phyloP scores from a whole-genome alignment of 371 early-diverging fungal genomes.

The Mucor sp. region DNA sequence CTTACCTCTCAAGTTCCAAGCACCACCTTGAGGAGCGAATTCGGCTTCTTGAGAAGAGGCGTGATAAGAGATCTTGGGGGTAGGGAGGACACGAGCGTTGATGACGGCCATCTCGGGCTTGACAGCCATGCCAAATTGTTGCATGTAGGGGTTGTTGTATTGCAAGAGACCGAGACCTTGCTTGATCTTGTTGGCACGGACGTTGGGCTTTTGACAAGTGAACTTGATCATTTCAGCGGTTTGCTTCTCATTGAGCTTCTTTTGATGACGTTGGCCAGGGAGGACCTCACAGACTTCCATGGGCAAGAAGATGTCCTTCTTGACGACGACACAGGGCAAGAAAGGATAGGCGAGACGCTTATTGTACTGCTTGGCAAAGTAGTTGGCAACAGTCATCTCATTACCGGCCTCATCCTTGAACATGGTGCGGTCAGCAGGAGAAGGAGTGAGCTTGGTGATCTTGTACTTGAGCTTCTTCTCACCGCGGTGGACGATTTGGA shows the following conservation, averaged over 20 bases:
- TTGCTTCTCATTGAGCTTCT: conserved; percentile 84
- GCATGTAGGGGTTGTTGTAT: conserved; percentile 62
- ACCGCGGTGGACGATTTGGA: conserved; percentile 78
- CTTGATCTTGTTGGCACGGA: conserved; percentile 67
- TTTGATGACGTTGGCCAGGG: conserved; percentile 80
- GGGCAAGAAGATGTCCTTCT: conserved; percentile 69
- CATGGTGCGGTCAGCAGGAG: conserved; percentile 65
- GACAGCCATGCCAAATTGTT: conserved; percentile 74
- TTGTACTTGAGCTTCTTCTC: conserved; percentile 73
- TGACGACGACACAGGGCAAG: conserved; percentile 88
- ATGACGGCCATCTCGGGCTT: conserved; percentile 58
- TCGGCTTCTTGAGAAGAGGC: conserved; percentile 56
- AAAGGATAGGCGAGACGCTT: conserved; percentile 71
- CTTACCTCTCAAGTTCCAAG: conserved; percentile 93
- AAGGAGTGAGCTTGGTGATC: conserved; percentile 64
- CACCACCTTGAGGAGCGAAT: conserved; percentile 77
- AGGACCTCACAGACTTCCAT: conserved; percentile 90
- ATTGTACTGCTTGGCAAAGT: conserved; percentile 79
- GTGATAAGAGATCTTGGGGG: conserved; percentile 80
- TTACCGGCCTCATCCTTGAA: conserved; percentile 63
- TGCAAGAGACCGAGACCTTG: conserved; percentile 54
- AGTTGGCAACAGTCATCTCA: conserved; percentile 71
- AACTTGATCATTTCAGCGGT: conserved; percentile 96
- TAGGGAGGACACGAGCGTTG: conserved; percentile 75
- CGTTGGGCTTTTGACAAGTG: conserved; percentile 82